A percentile compares a stretch with the other conserved stretches of the same genome.
These are phyloP conservation scores for Oryza australiensis DNA, from an alignment of 176 grass and related monocot genomes.

Conservation along the genomic window DNA sequence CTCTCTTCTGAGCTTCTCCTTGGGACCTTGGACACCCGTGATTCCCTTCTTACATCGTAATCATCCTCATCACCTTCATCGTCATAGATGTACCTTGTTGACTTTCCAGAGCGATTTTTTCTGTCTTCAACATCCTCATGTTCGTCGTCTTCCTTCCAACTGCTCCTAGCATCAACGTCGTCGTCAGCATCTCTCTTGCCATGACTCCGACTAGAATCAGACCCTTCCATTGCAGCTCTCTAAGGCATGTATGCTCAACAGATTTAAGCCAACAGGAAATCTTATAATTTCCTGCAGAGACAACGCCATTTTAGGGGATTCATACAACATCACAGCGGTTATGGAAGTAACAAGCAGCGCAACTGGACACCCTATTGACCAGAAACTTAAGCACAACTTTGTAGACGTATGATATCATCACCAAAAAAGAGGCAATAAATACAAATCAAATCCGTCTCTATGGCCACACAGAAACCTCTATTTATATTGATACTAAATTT, in stretches of 20 bases:
- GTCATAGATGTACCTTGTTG: slow-evolving; percentile 35
- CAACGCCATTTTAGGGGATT: too few relatives aligned
- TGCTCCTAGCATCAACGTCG: slow-evolving; percentile 25
- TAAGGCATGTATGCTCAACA: not conserved
- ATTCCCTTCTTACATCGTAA: slow-evolving; percentile 31
- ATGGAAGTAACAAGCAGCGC: not conserved
- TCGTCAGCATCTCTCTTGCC: slow-evolving; percentile 54
- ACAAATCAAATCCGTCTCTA: not conserved
- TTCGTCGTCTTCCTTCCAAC: slow-evolving; percentile 43
- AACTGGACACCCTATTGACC: not conserved
- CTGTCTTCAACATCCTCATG: slow-evolving; percentile 34
- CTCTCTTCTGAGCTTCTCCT: slow-evolving; percentile 55
- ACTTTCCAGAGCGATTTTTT: slow-evolving; percentile 42
- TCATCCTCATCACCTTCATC: slow-evolving; percentile 49
- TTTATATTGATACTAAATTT: not conserved
- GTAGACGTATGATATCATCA: not conserved
- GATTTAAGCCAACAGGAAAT: not conserved
- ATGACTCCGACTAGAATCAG: slow-evolving; percentile 34
- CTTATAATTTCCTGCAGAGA: not conserved
- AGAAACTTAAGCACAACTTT: not conserved
- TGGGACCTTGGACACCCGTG: slow-evolving; percentile 34
- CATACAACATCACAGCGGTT: not conserved
- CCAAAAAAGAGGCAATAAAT: not conserved
- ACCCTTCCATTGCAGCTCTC: slow-evolving; percentile 27
- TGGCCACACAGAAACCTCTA: not conserved